These are phyloP conservation scores for Trichoderma pleuroti DNA, from an alignment of 2,329 filamentous ascomycete genomes.

Conservation along the genomic window DNA sequence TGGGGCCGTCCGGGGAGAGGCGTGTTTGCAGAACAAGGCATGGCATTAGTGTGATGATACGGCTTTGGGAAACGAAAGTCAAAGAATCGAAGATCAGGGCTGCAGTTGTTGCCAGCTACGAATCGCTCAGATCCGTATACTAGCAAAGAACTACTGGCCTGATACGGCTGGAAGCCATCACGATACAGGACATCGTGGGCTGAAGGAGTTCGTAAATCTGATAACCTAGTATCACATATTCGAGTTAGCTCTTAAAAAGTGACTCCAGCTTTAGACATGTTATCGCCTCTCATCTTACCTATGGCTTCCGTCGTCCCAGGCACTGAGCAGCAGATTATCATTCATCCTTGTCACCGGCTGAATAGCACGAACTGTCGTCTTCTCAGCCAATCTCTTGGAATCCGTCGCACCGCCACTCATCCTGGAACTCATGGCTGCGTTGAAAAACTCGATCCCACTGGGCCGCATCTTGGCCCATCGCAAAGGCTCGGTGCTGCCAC, in stretches of 20 bases:
- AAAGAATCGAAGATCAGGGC: conserved; percentile 47
- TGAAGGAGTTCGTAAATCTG: conserved; percentile 49
- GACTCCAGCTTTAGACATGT: background rate
- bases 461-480: conserved; percentile 46
- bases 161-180: conserved; percentile 49
- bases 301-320: conserved; percentile 53
- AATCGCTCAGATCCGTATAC: conserved; percentile 51
- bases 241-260: background rate
- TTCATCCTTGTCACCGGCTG: conserved; percentile 41
- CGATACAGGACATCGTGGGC: conserved; percentile 48
- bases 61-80: conserved; percentile 50
- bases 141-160: conserved; percentile 45
- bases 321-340: conserved; percentile 44
- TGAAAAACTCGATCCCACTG: conserved; percentile 39
- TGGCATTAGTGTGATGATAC: conserved; percentile 47
- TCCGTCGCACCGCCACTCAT: background rate
- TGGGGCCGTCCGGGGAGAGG: conserved; percentile 4
- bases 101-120: conserved; percentile 45
- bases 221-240: conserved; percentile 33
- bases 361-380: conserved; percentile 44
- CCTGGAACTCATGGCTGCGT: conserved; percentile 33
- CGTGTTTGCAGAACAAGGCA: conserved; percentile 40
- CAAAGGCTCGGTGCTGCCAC: conserved; percentile 41
- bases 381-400: conserved; percentile 27
- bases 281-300: conserved; percentile 27